Percentiles rank a stretch among this genome's conserved stretches.
Evolutionary conservation across 2,329 filamentous ascomycete genomes (phyloP).

Genomic region (Blastomyces parvus): DNA sequence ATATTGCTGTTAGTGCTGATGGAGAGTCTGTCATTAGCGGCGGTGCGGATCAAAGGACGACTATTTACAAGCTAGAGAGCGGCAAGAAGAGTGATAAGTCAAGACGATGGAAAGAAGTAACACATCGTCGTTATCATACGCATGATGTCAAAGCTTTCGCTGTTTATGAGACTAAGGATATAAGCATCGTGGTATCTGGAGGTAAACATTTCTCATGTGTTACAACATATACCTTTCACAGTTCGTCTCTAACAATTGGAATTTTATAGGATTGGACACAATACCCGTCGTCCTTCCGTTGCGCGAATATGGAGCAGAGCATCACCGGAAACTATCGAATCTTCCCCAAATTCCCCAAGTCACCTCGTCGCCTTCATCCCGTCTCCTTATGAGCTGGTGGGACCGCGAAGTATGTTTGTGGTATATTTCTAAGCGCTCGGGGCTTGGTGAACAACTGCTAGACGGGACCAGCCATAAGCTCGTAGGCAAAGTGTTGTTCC

Average conservation of each 20-base stretch:
- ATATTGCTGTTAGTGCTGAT: conserved; percentile 71
- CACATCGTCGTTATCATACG: conserved; percentile 74
- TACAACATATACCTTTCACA: background rate
- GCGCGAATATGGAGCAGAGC: conserved; percentile 64
- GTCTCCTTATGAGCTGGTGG: conserved; percentile 86
- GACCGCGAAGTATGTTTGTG: conserved; percentile 79
- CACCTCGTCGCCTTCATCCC: conserved; percentile 59
- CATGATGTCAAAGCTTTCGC: conserved; percentile 95
- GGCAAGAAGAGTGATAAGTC: conserved; percentile 44
- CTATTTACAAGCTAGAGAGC: conserved; percentile 60
- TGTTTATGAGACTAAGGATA: conserved; percentile 69
- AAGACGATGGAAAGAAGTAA: conserved; percentile 71
- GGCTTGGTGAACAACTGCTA: conserved; percentile 39
- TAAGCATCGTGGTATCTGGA: conserved; percentile 86
- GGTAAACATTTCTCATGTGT: conserved; percentile 43
- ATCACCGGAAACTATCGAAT: conserved; percentile 71
- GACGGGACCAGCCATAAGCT: conserved; percentile 37
- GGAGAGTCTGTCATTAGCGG: conserved; percentile 77
- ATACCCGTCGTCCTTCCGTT: conserved; percentile 74
- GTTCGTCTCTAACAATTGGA: conserved; percentile 6
- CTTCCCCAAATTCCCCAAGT: conserved; percentile 71
- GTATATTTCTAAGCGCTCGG: conserved; percentile 45
- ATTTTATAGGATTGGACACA: conserved; percentile 63
- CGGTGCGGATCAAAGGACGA: conserved; percentile 82
- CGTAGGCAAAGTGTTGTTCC: conserved; percentile 56